Conservation (phyloP, 2,329 filamentous ascomycete species). For the Fusarium compactum region DNA sequence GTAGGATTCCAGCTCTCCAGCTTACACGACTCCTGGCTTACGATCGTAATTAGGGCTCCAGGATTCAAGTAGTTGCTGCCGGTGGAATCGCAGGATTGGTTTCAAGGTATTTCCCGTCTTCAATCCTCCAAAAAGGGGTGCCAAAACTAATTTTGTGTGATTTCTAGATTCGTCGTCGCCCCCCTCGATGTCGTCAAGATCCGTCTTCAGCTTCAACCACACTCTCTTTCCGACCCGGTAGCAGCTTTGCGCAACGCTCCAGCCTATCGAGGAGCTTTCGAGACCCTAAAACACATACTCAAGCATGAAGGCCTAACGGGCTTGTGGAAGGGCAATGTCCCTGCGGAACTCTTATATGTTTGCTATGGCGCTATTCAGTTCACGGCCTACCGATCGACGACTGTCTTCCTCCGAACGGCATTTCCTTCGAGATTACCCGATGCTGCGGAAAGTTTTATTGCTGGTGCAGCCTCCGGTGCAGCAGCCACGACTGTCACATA, state of each 20-base stretch:
- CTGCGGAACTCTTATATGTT: slow-evolving; percentile 93
- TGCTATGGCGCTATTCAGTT: slow-evolving; percentile 93
- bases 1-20: slow-evolving; percentile 49
- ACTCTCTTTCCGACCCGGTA: slow-evolving; percentile 82
- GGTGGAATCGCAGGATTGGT: slow-evolving; percentile 82
- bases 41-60: slow-evolving; percentile 60
- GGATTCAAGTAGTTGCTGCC: slow-evolving; percentile 66
- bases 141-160: slow-evolving; percentile 26
- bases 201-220: slow-evolving; percentile 91
- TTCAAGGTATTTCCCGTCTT: slow-evolving; percentile 72
- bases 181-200: slow-evolving; percentile 99
- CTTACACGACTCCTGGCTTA: slow-evolving; percentile 15
- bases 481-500: slow-evolving; percentile 87
- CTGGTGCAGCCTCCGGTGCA: slow-evolving; percentile 85
- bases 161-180: slow-evolving; percentile 84
- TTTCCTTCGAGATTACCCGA: slow-evolving; percentile 66
- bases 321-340: slow-evolving; percentile 98
- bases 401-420: slow-evolving; percentile 72
- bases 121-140: not conserved
- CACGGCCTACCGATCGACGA: slow-evolving; percentile 82
- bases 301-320: slow-evolving; percentile 84
- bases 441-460: slow-evolving; percentile 81
- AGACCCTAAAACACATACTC: slow-evolving; percentile 81
- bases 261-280: slow-evolving; percentile 79
- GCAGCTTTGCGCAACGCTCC: slow-evolving; percentile 65